A percentile compares a stretch with the other conserved stretches of the same genome.
Conservation (phyloP, 1,284 basidiomycete species). For the Apiotrichum veenhuisii region DNA sequence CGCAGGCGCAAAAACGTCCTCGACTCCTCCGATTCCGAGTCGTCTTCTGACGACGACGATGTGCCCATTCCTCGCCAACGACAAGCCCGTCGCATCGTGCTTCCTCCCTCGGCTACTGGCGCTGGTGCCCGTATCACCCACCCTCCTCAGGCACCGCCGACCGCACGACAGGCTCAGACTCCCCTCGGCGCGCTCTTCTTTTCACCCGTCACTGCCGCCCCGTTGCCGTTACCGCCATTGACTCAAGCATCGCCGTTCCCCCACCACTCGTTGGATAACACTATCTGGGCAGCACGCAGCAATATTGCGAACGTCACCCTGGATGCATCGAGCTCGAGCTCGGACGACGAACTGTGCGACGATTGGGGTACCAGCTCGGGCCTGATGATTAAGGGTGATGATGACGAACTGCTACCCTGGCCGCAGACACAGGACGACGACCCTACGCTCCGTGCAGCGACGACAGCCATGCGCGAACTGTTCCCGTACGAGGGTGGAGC, state of each 20-base stretch:
- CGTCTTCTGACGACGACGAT: constrained; percentile 36
- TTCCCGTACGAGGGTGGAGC: constrained; percentile 28
- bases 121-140: constrained; percentile 9
- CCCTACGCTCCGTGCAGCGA: constrained; percentile 39
- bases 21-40: constrained; percentile 40
- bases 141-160: constrained; percentile 9
- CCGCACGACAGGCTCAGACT: constrained; percentile 11
- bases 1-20: constrained; percentile 13
- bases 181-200: constrained; percentile 35
- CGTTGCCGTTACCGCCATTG: constrained; percentile 15
- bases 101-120: constrained; percentile 9
- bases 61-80: constrained; percentile 9
- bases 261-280: constrained; percentile 47
- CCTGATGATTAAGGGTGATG: constrained; percentile 31
- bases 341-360: constrained; percentile 41
- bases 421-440: constrained; percentile 31
- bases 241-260: constrained; percentile 41
- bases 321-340: constrained; percentile 37
- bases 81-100: constrained; percentile 17
- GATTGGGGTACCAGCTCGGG: constrained; percentile 39
- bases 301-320: constrained; percentile 21
- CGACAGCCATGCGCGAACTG: constrained; percentile 39
- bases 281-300: constrained; percentile 37
- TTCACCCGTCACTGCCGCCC: constrained; percentile 18
- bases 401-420: constrained; percentile 25